Conservation (phyloP, 2,329 filamentous ascomycete species). For the Ophiostoma piceae region DNA sequence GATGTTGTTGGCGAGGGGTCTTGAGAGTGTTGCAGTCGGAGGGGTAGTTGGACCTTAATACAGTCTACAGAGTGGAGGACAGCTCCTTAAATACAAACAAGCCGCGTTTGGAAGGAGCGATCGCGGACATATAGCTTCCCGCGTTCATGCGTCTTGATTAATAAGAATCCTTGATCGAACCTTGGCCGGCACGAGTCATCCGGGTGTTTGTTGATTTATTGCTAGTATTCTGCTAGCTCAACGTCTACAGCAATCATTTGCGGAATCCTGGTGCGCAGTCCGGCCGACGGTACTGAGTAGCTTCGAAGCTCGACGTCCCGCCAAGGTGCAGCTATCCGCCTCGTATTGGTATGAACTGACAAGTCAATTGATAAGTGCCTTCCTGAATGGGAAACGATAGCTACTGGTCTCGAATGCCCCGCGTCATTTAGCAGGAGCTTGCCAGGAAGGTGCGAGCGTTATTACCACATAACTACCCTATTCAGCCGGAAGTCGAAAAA, state of each 20-base stretch:
- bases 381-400: neutral
- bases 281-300: neutral
- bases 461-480: neutral
- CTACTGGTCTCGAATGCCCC: neutral
- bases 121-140: neutral
- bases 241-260: neutral
- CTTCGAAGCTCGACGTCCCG: neutral
- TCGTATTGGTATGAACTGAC: neutral
- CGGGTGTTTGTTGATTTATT: neutral
- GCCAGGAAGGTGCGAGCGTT: constrained; percentile 1
- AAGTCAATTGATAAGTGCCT: neutral
- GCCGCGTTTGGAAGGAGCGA: constrained; percentile 2
- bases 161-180: neutral
- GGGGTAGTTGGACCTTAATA: neutral
- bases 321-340: neutral
- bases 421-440: neutral
- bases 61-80: neutral
- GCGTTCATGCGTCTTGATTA: neutral
- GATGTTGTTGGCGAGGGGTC: too few relatives aligned
- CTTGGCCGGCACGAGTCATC: neutral
- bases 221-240: neutral
- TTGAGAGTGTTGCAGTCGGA: neutral
- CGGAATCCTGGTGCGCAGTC: neutral
- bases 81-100: neutral
- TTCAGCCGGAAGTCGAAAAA: neutral